Conservation (phyloP, 441 rosid species). For the Pelargonium citronellum region DNA sequence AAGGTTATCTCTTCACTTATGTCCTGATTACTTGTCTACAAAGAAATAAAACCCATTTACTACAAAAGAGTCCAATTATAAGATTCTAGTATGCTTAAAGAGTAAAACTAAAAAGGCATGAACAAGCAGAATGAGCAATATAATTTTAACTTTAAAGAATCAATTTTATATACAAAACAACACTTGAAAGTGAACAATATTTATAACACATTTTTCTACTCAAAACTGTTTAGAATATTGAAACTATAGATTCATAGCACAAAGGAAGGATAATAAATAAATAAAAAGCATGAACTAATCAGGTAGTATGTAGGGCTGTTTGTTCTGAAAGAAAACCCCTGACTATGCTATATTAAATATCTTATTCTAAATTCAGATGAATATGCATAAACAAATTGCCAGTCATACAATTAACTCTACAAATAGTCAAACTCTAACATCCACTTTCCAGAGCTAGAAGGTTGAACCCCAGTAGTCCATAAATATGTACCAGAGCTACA, state of each 20-base stretch:
- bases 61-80: background rate
- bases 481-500: background rate
- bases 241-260: too few species aligned
- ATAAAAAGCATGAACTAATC: too few species aligned
- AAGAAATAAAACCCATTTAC: constrained; percentile 8
- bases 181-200: background rate
- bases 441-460: background rate
- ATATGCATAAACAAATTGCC: background rate
- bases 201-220: too few species aligned
- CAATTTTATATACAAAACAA: background rate
- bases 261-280: too few species aligned
- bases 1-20: constrained; percentile 18
- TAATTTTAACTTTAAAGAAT: background rate
- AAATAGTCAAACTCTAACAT: background rate
- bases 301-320: too few species aligned
- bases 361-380: too few species aligned
- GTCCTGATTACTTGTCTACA: constrained; percentile 20
- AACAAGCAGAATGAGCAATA: background rate
- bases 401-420: background rate
- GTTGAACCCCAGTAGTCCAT: background rate
- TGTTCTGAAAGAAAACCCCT: too few species aligned
- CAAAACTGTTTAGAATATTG: too few species aligned
- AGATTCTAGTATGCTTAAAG: background rate
- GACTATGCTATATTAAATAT: too few species aligned
- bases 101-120: background rate